Base-by-base conservation (phyloP, 2,329 filamentous ascomycete genomes). In the Ilyonectria sp. region DNA sequence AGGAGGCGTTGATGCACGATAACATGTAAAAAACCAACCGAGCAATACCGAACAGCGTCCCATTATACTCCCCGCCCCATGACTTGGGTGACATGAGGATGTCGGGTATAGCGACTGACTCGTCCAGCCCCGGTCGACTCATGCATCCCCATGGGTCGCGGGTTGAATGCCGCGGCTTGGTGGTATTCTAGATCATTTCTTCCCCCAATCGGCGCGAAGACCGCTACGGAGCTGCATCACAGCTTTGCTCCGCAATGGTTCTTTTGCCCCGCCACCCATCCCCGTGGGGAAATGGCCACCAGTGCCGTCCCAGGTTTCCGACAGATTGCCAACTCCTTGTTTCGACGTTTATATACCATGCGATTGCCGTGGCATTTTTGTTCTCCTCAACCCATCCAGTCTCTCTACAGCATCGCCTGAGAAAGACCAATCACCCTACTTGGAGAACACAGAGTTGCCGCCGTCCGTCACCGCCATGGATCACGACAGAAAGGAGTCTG, bases 131-230 rank as follows among this genome's bases (percentile, higher is more conserved):
- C 15, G 40, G 17, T 15, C 40, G 17, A 17, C 40, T 17, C 11
- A 40, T 40, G 37, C 6, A 40, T 15, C 37, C 37, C 4, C 10
- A 33, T 5, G 37, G 37, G 37, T 6, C 4, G 6, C 40, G 43
- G 40, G 29, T 26, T 49, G 19, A 46, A 49, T 11, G 6, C 35
- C 53, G 46, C 47, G 9, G 7, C 46, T 10, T 17, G 8, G 21
- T 15, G 10, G 15, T 10, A 60, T 31, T 57, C 40, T 33, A 23
- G 26, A 15, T 23, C 40, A n/a, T 19, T 21, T 33, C 21, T 55
- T 55, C 19, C 29, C 10, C 60, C 60, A 62, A 62, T 62, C 52
- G 60, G 60, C 15, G n/a, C 40, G 40, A 43, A 43, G 40, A 17
- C 40, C 40, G 40, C 40, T 6, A 17, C 19, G 40, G 40, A 43